Percentiles rank a stretch among this genome's conserved stretches.
These are phyloP conservation scores for Scutellaria barbata DNA, from an alignment of 257 asterid genomes.

Conservation along the genomic window DNA sequence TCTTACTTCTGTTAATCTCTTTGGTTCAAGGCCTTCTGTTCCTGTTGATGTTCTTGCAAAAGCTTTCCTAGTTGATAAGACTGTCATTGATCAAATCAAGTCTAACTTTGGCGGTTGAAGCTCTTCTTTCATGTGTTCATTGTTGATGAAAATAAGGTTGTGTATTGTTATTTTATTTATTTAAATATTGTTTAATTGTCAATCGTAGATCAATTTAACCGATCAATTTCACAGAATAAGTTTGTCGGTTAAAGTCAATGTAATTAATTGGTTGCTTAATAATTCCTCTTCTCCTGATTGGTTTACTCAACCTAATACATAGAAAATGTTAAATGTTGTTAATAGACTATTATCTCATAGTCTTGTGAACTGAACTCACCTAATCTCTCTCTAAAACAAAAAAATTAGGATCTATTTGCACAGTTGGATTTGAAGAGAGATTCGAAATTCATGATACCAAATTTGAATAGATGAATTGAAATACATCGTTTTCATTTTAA, in stretches of 20 bases:
- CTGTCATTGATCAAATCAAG: constrained; percentile 50
- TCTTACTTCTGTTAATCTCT: constrained; percentile 40
- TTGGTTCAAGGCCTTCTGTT: constrained; percentile 56
- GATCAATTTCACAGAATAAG: constrained; percentile 1
- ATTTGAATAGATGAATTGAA: too few species aligned
- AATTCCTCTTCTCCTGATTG: constrained; percentile 8
- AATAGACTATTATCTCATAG: too few species aligned
- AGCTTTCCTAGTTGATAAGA: constrained; percentile 52
- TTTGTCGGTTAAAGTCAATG: constrained; percentile 19
- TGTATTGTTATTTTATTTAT: neutral
- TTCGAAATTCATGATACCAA: too few species aligned
- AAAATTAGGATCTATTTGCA: too few species aligned
- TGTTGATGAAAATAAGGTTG: constrained; percentile 12
- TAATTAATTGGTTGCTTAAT: neutral
- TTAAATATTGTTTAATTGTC: neutral
- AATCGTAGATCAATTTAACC: too few species aligned
- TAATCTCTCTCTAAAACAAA: too few species aligned
- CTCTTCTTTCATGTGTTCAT: neutral
- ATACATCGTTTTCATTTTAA: too few species aligned
- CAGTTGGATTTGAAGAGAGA: too few species aligned
- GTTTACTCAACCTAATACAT: neutral
- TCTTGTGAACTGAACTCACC: too few species aligned
- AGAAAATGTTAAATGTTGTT: too few species aligned
- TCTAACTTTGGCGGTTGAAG: constrained; percentile 45
- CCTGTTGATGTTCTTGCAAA: constrained; percentile 56